These are phyloP conservation scores for Litchi chinensis DNA, from an alignment of 345 rosid species.

Conservation along the genomic window DNA sequence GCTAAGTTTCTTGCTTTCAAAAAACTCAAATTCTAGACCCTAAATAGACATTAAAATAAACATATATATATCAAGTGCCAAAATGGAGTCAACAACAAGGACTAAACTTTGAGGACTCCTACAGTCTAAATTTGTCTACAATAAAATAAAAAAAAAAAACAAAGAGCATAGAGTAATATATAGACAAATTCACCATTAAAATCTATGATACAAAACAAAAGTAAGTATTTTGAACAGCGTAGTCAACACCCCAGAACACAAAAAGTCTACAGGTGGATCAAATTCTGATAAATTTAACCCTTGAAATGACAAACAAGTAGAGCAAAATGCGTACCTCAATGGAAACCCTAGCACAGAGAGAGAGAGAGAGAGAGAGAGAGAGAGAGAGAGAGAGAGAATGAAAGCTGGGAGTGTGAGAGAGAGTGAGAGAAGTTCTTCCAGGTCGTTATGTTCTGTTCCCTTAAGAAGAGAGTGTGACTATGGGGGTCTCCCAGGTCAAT, in stretches of 20 bases:
- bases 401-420: not conserved
- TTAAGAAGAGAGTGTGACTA: not conserved
- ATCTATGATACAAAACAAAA: not conserved
- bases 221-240: not conserved
- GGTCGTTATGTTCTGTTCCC: not conserved
- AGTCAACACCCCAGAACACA: not conserved
- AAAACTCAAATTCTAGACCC: not conserved
- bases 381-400: too few relatives aligned
- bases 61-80: not conserved
- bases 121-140: not conserved
- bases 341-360: not conserved
- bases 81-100: not conserved
- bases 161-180: not conserved
- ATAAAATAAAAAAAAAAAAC: too few relatives aligned
- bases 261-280: not conserved
- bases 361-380: too few relatives aligned
- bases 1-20: not conserved
- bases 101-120: not conserved
- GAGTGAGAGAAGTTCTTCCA: not conserved
- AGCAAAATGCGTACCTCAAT: slow-evolving; percentile 9
- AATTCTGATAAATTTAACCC: not conserved
- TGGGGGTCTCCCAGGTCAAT: not conserved
- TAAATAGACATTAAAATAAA: slow-evolving; percentile 2
- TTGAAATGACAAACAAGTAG: not conserved
- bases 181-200: not conserved